Conservation (phyloP, 495 filamentous ascomycete species). For the Penicillium simplicissimum region DNA sequence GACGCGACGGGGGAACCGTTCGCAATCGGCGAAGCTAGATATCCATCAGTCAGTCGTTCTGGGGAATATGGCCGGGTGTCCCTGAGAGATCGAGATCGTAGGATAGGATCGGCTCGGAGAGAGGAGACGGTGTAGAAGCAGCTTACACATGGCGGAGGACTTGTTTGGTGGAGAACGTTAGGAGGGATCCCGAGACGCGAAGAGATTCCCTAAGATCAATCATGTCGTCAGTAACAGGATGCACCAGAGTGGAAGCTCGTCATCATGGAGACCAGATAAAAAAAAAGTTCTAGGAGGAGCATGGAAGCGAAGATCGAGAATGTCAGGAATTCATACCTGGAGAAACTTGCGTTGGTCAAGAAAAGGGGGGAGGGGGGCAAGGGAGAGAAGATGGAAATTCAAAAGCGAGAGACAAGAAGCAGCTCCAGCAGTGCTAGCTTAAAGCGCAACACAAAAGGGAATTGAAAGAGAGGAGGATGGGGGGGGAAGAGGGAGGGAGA, state of each 20-base stretch:
- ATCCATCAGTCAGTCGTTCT: constrained; percentile 33
- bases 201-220: constrained; percentile 35
- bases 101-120: constrained; percentile 6
- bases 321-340: constrained; percentile 25
- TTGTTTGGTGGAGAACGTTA: constrained; percentile 14
- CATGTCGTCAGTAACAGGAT: not conserved
- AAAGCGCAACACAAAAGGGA: constrained; percentile 30
- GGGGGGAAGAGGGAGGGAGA: constrained; percentile 21
- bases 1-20: constrained; percentile 42
- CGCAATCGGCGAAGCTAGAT: constrained; percentile 43
- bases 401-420: constrained; percentile 21
- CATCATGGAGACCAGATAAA: constrained; percentile 7
- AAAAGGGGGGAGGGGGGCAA: constrained; percentile 12
- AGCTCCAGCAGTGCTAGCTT: constrained; percentile 3
- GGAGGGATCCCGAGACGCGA: constrained; percentile 5
- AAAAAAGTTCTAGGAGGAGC: constrained; percentile 13
- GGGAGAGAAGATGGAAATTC: constrained; percentile 7
- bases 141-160: constrained; percentile 49
- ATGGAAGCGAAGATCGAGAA: constrained; percentile 15
- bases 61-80: not conserved
- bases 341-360: constrained; percentile 11
- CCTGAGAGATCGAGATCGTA: constrained; percentile 7
- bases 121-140: constrained; percentile 4
- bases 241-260: constrained; percentile 4
- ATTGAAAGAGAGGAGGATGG: constrained; percentile 19